Evolutionary conservation across 2,329 filamentous ascomycete genomes (phyloP).

Genomic region (Aspergillus sp.): DNA sequence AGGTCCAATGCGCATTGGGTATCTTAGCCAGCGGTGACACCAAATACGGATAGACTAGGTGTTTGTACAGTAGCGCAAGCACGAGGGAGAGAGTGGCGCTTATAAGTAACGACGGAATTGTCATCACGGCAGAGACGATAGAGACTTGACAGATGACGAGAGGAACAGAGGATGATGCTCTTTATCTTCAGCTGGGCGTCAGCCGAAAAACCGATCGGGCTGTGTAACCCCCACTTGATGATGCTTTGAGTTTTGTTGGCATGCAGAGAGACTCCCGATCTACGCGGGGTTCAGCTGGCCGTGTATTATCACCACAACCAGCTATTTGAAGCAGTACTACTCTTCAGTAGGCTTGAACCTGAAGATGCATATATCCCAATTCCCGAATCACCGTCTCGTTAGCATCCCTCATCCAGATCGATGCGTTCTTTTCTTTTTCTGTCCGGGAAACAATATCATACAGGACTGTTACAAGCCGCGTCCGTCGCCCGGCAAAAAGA

Average conservation of each 20-base stretch:
- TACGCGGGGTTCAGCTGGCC: too few species aligned
- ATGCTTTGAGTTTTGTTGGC: not conserved
- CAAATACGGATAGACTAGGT: constrained; percentile 32
- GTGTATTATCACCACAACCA: too few species aligned
- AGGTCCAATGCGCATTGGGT: constrained; percentile 63
- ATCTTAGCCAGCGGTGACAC: constrained; percentile 61
- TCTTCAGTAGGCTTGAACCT: too few species aligned
- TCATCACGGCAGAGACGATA: not conserved
- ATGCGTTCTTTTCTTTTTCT: not conserved
- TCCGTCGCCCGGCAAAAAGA: not conserved
- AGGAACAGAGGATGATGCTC: too few species aligned
- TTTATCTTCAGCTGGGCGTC: too few species aligned
- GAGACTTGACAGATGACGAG: not conserved
- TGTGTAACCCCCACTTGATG: not conserved
- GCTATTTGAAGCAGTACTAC: too few species aligned
- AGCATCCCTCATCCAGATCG: too few species aligned
- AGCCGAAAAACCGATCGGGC: not conserved
- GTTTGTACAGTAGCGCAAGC: constrained; percentile 19
- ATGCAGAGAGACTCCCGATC: too few species aligned
- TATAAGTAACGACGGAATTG: not conserved
- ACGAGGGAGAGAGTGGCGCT: not conserved
- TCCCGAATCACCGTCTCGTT: too few species aligned
- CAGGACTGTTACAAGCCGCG: too few species aligned
- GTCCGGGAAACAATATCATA: not conserved
- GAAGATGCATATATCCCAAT: too few species aligned